A percentile compares a stretch with the other conserved stretches of the same genome.
These are phyloP conservation scores for Calocybe gangraenosa DNA, from an alignment of 768 basidiomycete genomes.

Conservation along the genomic window DNA sequence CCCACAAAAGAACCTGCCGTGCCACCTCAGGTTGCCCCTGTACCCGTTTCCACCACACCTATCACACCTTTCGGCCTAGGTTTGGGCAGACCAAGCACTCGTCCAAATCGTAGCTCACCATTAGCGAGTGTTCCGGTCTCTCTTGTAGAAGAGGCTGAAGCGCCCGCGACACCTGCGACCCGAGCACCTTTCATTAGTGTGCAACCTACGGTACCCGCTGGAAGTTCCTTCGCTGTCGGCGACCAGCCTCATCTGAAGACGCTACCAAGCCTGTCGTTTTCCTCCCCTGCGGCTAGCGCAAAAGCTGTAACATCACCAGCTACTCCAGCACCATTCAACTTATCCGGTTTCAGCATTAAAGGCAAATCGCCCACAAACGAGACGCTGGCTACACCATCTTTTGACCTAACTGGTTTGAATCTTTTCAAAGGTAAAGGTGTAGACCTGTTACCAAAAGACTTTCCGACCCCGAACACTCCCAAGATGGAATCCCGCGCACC, in stretches of 20 bases:
- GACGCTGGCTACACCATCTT: slow-evolving; percentile 9
- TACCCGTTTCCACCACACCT: slow-evolving; percentile 28
- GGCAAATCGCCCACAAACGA: slow-evolving; percentile 11
- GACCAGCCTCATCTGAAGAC: not conserved
- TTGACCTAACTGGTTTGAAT: slow-evolving; percentile 7
- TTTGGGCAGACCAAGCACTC: slow-evolving; percentile 55
- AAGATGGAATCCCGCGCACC: not conserved
- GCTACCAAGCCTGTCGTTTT: not conserved
- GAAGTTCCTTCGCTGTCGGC: no score
- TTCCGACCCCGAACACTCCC: not conserved
- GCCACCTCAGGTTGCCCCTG: slow-evolving; percentile 20
- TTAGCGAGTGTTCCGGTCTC: slow-evolving; percentile 53
- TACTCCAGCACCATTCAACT: slow-evolving; percentile 14
- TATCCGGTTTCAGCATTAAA: slow-evolving; percentile 10
- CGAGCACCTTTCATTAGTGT: slow-evolving; percentile 24
- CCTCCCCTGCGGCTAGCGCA: no score
- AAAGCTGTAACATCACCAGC: slow-evolving; percentile 7
- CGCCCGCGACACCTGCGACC: slow-evolving; percentile 20
- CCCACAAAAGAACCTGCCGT: slow-evolving; percentile 44
- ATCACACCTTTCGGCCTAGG: slow-evolving; percentile 41
- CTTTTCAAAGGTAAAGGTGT: slow-evolving; percentile 1
- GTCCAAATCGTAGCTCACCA: slow-evolving; percentile 74
- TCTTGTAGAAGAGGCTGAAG: slow-evolving; percentile 40
- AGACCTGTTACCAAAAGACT: no score
- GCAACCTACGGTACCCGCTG: no score